Evolutionary conservation across 2,329 filamentous ascomycete species (phyloP).

Genomic region (Xylariales sp.): DNA sequence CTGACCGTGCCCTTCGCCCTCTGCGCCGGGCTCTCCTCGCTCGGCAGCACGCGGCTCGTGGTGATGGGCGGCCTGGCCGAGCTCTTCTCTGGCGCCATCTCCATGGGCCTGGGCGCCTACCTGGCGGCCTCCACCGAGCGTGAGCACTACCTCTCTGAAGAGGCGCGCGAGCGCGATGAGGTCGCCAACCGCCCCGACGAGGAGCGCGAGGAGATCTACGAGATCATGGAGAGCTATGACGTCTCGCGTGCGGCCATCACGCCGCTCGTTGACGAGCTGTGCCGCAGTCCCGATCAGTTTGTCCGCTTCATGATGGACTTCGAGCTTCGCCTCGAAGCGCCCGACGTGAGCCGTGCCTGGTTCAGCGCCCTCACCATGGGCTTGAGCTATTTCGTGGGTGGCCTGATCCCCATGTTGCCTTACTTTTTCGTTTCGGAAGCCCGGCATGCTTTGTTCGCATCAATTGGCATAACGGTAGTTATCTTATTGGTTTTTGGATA

Average conservation of each 20-base stretch:
- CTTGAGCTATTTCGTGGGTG: too few relatives aligned
- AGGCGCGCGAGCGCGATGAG: not conserved
- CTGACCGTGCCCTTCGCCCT: slow-evolving; percentile 61
- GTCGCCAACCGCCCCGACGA: not conserved
- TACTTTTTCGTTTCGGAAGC: too few relatives aligned
- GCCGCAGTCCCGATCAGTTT: too few relatives aligned
- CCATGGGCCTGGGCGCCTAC: slow-evolving; percentile 57
- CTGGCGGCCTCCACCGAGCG: slow-evolving; percentile 44
- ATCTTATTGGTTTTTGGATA: too few relatives aligned
- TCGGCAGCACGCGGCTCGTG: slow-evolving; percentile 40
- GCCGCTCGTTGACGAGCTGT: slow-evolving; percentile 27
- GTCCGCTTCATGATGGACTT: too few relatives aligned
- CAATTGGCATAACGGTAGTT: too few relatives aligned
- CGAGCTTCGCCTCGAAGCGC: too few relatives aligned
- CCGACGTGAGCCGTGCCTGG: too few relatives aligned
- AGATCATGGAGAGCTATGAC: slow-evolving; percentile 21
- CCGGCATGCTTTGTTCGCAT: too few relatives aligned
- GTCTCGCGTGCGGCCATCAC: slow-evolving; percentile 21
- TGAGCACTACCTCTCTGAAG: slow-evolving; percentile 17
- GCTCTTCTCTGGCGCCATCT: slow-evolving; percentile 54
- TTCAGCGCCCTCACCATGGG: too few relatives aligned
- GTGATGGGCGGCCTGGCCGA: slow-evolving; percentile 55
- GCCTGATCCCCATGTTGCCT: too few relatives aligned
- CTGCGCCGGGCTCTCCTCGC: slow-evolving; percentile 49
- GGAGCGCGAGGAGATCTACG: slow-evolving; percentile 14